Evolutionary conservation across 257 asterid species (phyloP).

Genomic region (Scutellaria baicalensis): DNA sequence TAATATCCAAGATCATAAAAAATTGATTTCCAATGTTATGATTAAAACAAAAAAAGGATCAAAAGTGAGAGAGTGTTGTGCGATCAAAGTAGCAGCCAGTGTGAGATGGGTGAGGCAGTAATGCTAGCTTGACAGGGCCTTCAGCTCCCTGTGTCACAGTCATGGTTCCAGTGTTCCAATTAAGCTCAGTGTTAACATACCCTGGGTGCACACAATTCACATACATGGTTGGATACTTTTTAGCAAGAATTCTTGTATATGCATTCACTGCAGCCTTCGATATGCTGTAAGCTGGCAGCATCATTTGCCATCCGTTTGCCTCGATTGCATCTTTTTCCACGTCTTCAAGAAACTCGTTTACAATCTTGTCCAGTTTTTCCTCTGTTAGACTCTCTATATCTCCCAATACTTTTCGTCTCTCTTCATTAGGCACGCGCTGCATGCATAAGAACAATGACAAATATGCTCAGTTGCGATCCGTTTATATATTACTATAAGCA

Average conservation of each 20-base stretch:
- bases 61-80: conserved; percentile 43
- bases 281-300: conserved; percentile 75
- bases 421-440: conserved; percentile 63
- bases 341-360: conserved; percentile 46
- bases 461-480: background rate
- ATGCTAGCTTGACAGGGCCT: conserved; percentile 66
- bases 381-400: conserved; percentile 55
- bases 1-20: too few relatives aligned
- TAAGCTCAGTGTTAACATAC: conserved; percentile 59
- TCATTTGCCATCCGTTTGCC: conserved; percentile 73
- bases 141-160: conserved; percentile 62
- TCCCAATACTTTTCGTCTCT: conserved; percentile 50
- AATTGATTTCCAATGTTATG: too few relatives aligned
- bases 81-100: conserved; percentile 71
- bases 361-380: conserved; percentile 44
- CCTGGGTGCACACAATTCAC: conserved; percentile 82
- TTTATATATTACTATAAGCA: too few relatives aligned
- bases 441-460: conserved; percentile 15
- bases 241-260: conserved; percentile 66
- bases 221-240: conserved; percentile 53
- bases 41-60: conserved; percentile 1
- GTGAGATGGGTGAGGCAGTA: conserved; percentile 58
- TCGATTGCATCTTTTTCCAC: conserved; percentile 43
- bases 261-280: conserved; percentile 74
- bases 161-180: conserved; percentile 55